Percentiles rank a stretch among this genome's conserved stretches.
Conservation (phyloP, 139 green algal species). For the Tetradesmus obliquus region DNA sequence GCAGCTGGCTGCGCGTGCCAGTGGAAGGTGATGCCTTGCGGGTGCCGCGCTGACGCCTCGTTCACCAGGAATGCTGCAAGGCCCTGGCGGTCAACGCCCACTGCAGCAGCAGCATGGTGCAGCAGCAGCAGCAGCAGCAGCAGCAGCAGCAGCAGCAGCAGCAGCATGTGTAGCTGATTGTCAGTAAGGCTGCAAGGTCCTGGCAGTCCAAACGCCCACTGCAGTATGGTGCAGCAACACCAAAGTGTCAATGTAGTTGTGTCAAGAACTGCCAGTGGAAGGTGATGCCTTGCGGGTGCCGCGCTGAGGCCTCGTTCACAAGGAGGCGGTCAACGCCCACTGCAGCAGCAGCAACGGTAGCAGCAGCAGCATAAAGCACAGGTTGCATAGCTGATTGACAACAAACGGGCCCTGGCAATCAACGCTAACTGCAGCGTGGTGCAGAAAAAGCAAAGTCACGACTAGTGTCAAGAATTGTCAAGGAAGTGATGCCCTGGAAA, state of each 20-base stretch:
- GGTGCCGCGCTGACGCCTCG: neutral
- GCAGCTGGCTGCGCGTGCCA: neutral
- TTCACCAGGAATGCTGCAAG: slow-evolving; percentile 14
- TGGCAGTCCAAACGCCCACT: slow-evolving; percentile 47
- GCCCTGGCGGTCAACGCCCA: slow-evolving; percentile 41
- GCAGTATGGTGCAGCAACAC: neutral
- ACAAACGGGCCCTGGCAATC: too few species aligned
- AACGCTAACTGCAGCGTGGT: neutral
- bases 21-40: slow-evolving; percentile 34
- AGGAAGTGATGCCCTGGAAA: slow-evolving; percentile 12
- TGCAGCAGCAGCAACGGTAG: slow-evolving; percentile 20
- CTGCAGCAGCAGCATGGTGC: slow-evolving; percentile 7
- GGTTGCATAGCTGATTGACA: too few species aligned
- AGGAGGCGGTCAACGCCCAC: too few species aligned
- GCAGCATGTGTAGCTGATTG: too few species aligned
- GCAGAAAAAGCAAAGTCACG: too few species aligned
- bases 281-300: neutral
- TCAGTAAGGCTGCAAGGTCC: neutral
- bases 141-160: too few species aligned
- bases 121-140: too few species aligned
- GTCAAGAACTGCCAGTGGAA: slow-evolving; percentile 38
- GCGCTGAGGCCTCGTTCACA: neutral
- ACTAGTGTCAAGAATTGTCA: too few species aligned
- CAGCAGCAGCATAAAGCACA: slow-evolving; percentile 2
- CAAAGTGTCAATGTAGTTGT: too few species aligned